Evolutionary conservation across 2,329 filamentous ascomycete genomes (phyloP), one percentile per base, ranked within the genome.

Genomic region (Clonostachys chloroleuca): DNA sequence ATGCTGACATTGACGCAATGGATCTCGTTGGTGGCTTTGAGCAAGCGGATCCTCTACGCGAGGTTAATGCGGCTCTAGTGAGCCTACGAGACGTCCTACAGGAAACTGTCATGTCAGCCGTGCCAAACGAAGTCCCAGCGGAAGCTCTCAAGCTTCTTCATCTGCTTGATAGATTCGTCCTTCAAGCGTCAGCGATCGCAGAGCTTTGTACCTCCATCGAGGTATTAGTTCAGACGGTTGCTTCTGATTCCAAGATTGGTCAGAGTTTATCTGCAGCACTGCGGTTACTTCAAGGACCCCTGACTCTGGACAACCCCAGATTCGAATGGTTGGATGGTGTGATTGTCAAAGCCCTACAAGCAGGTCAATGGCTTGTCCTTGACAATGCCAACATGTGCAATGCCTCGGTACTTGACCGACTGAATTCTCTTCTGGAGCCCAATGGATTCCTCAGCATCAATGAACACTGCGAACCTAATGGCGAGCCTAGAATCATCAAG

Each of bases 361-460:
- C 86, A 55, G 94, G 94, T 13, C 81, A 91, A 51, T 99, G 94
- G 94, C 75, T 99, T 16, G 85, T 99, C 12, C 81, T 99, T 18
- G 94, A 99, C 66, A 96, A 99, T 65, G 94, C 95, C 50, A 99
- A 99, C 59, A 78, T 99, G 48, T 99, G 95, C 70, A 96, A 87
- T 59, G 87, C 92, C 20, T 96, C 92, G 7, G 94, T 99, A 2
- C 78, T 99, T 10, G 94, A 99, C 66, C 81, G 95, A 51, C 73
- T 99, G 45, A 99, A 99, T 64, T 97, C 94, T 1, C 72, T 99
- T 9, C 84, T 97, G 8, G 94, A 99, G 62, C 92, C 91, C 0
- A 86, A 92, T 58, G 94, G 94, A 1, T 84, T 83, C 52, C 72
- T 99, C 18, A 90, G 89, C 56, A 87, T 99, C 62, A 97, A 96